phyloP scores from a whole-genome alignment of 345 rosid genomes.

The Linum usitatissimum region DNA sequence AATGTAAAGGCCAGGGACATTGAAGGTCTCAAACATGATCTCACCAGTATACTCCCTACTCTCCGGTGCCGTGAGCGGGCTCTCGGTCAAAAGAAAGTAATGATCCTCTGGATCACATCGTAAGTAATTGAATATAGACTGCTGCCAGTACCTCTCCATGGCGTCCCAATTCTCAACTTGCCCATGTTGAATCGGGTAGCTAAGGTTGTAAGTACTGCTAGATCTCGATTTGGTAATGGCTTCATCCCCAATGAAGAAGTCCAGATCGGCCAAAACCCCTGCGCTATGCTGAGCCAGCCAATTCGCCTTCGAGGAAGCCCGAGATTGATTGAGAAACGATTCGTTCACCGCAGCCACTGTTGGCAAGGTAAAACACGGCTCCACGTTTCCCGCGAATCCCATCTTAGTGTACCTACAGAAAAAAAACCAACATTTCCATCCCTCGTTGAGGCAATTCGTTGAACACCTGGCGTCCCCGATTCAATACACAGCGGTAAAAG shows the following conservation, averaged over 20 bases:
- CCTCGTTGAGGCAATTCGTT: conserved; percentile 25
- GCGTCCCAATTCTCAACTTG: conserved; percentile 98
- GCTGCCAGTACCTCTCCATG: conserved; percentile 98
- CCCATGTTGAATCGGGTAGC: conserved; percentile 73
- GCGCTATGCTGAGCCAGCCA: conserved; percentile 83
- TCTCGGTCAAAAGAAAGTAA: conserved; percentile 85
- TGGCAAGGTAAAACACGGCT: conserved; percentile 88
- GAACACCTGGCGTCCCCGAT: conserved; percentile 15
- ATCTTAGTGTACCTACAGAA: conserved; percentile 72
- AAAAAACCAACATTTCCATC: not conserved
- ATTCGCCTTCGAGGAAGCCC: conserved; percentile 54
- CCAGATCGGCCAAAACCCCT: conserved; percentile 95
- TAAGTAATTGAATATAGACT: conserved; percentile 76
- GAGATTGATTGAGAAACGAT: conserved; percentile 65
- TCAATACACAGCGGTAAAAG: not conserved
- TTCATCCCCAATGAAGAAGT: conserved; percentile 84
- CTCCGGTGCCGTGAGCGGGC: conserved; percentile 96
- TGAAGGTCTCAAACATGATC: conserved; percentile 90
- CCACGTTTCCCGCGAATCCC: conserved; percentile 97
- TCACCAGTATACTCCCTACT: conserved; percentile 92
- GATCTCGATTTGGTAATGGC: conserved; percentile 64
- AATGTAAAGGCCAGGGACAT: conserved; percentile 88
- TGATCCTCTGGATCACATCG: conserved; percentile 99
- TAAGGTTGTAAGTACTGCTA: conserved; percentile 65
- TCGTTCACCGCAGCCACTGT: conserved; percentile 89